Evolutionary conservation across 1,139 yeast species (phyloP).

Genomic region (Geotrichum citri-aurantii): DNA sequence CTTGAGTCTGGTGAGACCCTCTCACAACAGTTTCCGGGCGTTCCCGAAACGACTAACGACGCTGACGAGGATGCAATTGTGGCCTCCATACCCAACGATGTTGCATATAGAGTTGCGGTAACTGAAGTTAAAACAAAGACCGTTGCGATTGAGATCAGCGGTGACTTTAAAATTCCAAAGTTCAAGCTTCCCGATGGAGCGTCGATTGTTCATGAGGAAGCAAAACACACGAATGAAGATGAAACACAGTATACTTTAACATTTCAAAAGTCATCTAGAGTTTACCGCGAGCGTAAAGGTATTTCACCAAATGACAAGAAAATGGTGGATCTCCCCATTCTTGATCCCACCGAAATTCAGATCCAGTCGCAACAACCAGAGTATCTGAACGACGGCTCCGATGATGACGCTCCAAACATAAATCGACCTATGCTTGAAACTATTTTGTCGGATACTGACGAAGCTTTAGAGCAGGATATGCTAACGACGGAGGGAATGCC

Average conservation of each 20-base stretch:
- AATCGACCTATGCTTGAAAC: constrained; percentile 5
- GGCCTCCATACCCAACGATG: constrained; percentile 27
- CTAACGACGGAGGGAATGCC: not conserved
- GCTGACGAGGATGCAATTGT: constrained; percentile 28
- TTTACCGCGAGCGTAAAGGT: constrained; percentile 25
- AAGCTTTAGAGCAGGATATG: not conserved
- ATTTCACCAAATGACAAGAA: constrained; percentile 5
- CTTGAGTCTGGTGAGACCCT: constrained; percentile 33
- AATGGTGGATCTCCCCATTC: not conserved
- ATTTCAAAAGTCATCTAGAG: constrained; percentile 23
- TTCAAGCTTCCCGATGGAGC: constrained; percentile 26
- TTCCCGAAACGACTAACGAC: constrained; percentile 18
- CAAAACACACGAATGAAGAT: constrained; percentile 14
- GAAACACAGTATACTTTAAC: constrained; percentile 22
- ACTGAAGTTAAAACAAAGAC: constrained; percentile 25
- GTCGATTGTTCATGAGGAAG: constrained; percentile 23
- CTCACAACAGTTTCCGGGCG: constrained; percentile 28
- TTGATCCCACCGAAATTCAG: constrained; percentile 5
- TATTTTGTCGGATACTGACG: constrained; percentile 10
- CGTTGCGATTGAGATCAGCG: constrained; percentile 24
- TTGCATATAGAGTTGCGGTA: constrained; percentile 27
- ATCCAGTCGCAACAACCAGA: not conserved
- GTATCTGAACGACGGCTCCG: not conserved
- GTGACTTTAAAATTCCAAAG: constrained; percentile 19
- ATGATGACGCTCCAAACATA: not conserved